A percentile compares a stretch with the other conserved stretches of the same genome.
Evolutionary conservation across 345 rosid species (phyloP).

Genomic region (Eucalyptus pauciflora): DNA sequence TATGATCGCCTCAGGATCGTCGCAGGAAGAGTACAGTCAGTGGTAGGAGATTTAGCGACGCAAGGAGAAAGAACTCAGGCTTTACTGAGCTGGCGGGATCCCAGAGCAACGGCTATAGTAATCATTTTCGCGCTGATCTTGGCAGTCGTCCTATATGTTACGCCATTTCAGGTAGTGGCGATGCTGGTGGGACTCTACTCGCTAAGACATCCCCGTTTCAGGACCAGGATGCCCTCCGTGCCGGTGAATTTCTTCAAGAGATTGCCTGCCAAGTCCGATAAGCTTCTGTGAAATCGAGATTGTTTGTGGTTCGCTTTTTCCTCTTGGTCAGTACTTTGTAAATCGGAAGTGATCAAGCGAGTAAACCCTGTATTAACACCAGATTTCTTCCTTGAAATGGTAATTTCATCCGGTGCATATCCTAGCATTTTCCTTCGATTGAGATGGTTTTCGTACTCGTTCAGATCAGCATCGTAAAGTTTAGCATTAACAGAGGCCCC

Average conservation of each 20-base stretch:
- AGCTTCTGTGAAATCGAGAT: slow-evolving; percentile 37
- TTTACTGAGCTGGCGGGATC: slow-evolving; percentile 92
- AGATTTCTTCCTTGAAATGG: not conserved
- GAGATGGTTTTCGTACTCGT: not conserved
- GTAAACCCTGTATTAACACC: not conserved
- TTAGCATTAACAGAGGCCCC: not conserved
- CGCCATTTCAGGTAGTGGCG: slow-evolving; percentile 85
- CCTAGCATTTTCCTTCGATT: not conserved
- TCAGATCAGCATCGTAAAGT: not conserved
- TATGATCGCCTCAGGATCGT: slow-evolving; percentile 78
- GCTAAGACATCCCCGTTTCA: slow-evolving; percentile 91
- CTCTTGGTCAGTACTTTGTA: not conserved
- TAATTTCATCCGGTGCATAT: not conserved
- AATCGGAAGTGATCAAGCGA: not conserved
- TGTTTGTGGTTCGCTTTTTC: not conserved
- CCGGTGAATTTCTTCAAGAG: slow-evolving; percentile 96
- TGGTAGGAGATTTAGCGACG: slow-evolving; percentile 79
- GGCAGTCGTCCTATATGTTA: slow-evolving; percentile 70
- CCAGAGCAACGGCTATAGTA: slow-evolving; percentile 80
- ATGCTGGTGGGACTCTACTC: slow-evolving; percentile 56
- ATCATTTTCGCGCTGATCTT: slow-evolving; percentile 59
- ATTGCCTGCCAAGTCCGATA: slow-evolving; percentile 83
- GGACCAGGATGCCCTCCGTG: slow-evolving; percentile 78
- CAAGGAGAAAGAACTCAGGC: slow-evolving; percentile 89
- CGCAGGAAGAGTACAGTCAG: slow-evolving; percentile 82